Evolutionary conservation across 2,329 filamentous ascomycete genomes (phyloP), one percentile per base, ranked within the genome.

Genomic region (Westerdykella sp.): DNA sequence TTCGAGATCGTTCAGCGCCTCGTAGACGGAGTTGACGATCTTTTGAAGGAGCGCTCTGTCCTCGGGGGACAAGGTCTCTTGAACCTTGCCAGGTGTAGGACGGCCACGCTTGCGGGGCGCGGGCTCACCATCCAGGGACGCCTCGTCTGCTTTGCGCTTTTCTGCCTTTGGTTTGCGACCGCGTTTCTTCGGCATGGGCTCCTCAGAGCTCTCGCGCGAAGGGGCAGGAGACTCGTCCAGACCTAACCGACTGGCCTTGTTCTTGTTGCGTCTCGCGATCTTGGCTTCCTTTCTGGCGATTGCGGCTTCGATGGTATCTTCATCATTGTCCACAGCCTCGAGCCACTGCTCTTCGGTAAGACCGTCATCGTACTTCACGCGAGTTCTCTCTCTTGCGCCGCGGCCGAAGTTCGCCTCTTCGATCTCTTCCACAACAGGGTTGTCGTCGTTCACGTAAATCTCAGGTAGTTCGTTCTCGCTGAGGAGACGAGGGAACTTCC

Each of bases 291-390:
- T 97, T 34, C 93, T 83, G 30, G 87, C 86, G 31, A 94, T 90
- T 2, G 93, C 93, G 42, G 88, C 90, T 63, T 97, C 93, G 23
- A 95, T 89, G 0, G 81, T 84, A 63, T 98, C 93, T 1, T 98
- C 93, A 40, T 96, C 90, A 47, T 95, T 91, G 63, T 98, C 93
- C 25, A 98, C 91, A 42, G 93, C 93, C 74, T 95, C 91, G 40
- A 97, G 79, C 93, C 93, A 98, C 68, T 98, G 94, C 72, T 98
- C 93, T 70, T 98, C 94, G 0, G 93, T 97, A 23, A 98, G 80
- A 41, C 94, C 93, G 60, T 98, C 93, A 59, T 98, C 93, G 57
- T 98, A 98, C 67, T 85, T 86, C 59, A 96, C 90, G 60, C 88
- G 84, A 54, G 89, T 96, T 48, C 94, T 84, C 70, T 98, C 93